Percentiles rank a stretch among this genome's conserved stretches.
These are phyloP conservation scores for Candida sojae DNA, from an alignment of 1,139 yeast genomes.

Conservation along the genomic window DNA sequence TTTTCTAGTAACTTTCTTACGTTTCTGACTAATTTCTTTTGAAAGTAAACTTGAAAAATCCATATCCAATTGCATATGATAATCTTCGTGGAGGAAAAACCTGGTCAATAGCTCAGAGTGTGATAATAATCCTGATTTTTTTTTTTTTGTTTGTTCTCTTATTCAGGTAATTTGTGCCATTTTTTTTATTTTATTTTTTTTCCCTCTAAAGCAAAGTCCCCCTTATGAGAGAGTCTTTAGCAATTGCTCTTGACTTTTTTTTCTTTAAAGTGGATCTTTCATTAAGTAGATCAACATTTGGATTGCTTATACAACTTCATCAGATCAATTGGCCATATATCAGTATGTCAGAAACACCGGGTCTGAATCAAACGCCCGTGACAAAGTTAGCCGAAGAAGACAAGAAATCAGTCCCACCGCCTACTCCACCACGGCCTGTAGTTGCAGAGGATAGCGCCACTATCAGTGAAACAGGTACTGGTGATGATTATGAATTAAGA, in stretches of 20 bases:
- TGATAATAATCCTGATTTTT: too few species aligned
- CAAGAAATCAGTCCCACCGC: not conserved
- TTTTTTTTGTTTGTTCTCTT: too few species aligned
- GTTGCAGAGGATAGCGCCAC: conserved; percentile 2
- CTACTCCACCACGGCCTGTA: not conserved
- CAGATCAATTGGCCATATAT: not conserved
- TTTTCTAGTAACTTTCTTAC: conserved; percentile 11
- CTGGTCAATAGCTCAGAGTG: too few species aligned
- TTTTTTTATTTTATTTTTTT: not conserved
- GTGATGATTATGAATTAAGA: conserved; percentile 9
- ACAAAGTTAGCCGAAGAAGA: not conserved
- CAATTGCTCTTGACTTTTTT: conserved; percentile 1
- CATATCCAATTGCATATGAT: conserved; percentile 8
- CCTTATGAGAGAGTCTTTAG: not conserved
- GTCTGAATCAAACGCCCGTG: not conserved
- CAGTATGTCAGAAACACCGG: conserved; percentile 5
- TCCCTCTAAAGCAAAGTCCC: not conserved
- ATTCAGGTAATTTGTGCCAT: too few species aligned
- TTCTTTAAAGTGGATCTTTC: conserved; percentile 2
- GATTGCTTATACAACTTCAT: conserved; percentile 1
- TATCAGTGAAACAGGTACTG: conserved; percentile 6
- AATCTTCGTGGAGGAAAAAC: not conserved
- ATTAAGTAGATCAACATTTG: not conserved
- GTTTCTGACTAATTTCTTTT: conserved; percentile 15
- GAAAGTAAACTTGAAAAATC: conserved; percentile 18